phyloP scores from a whole-genome alignment of 208 protist genomes.

The Leishmania arabica region DNA sequence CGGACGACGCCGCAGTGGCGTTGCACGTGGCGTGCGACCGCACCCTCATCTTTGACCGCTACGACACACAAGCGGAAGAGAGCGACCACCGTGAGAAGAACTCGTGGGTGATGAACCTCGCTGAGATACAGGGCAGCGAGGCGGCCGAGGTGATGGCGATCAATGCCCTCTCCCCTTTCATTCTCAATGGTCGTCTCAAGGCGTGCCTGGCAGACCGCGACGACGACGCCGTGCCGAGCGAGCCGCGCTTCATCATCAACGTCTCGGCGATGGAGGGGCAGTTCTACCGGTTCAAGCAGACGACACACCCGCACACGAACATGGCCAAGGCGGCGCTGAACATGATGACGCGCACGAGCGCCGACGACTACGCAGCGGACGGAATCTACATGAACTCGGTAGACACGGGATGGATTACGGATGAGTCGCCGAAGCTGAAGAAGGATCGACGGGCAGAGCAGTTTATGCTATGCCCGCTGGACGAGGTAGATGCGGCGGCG shows the following conservation, averaged over 20 bases:
- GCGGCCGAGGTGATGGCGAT: conserved; percentile 96
- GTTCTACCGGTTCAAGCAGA: conserved; percentile 94
- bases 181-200: conserved; percentile 94
- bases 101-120: conserved; percentile 92
- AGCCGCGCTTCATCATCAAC: conserved; percentile 96
- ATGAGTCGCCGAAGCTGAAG: conserved; percentile 93
- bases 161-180: conserved; percentile 96
- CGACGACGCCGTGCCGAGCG: conserved; percentile 54
- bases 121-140: conserved; percentile 92
- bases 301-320: conserved; percentile 97
- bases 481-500: conserved; percentile 96
- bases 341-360: conserved; percentile 98
- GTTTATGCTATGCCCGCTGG: conserved; percentile 86
- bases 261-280: conserved; percentile 98
- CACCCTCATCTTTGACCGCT: conserved; percentile 81
- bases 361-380: conserved; percentile 85
- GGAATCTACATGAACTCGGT: conserved; percentile 98
- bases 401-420: conserved; percentile 98
- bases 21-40: conserved; percentile 17
- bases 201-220: conserved; percentile 74
- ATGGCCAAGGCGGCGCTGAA: conserved; percentile 99
- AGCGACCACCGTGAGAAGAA: conserved; percentile 88
- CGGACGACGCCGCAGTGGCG: conserved; percentile 11
- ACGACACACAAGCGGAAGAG: conserved; percentile 89
- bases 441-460: conserved; percentile 73